A percentile compares a stretch with the other conserved stretches of the same genome.
phyloP scores from a whole-genome alignment of 805 yeast species.

The Candida tibetensis region DNA sequence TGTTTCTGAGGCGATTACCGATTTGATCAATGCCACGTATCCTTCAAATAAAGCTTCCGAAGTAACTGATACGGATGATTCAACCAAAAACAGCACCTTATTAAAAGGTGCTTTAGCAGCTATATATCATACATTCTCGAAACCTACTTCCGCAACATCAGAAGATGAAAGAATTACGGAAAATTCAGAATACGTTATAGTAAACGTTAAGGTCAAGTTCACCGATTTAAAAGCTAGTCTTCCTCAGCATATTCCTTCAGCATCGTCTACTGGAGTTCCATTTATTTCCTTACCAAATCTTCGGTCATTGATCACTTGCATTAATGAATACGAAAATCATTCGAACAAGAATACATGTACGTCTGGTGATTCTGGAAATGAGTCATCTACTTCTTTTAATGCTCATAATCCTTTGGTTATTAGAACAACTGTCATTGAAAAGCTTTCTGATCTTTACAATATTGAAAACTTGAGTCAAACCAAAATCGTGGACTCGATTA shows the following conservation, averaged over 20 bases:
- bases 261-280: conserved; percentile 49
- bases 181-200: conserved; percentile 52
- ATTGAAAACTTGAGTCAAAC: conserved; percentile 38
- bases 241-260: conserved; percentile 49
- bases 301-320: conserved; percentile 57
- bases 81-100: conserved; percentile 25
- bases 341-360: conserved; percentile 13
- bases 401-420: conserved; percentile 28
- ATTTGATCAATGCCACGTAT: conserved; percentile 20
- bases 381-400: conserved; percentile 2
- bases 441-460: conserved; percentile 36
- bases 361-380: conserved; percentile 18
- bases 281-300: conserved; percentile 59
- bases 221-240: conserved; percentile 57
- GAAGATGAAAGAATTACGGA: conserved; percentile 4
- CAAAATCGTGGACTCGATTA: conserved; percentile 48
- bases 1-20: conserved; percentile 26
- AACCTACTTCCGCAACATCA: conserved; percentile 12
- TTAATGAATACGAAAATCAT: conserved; percentile 45
- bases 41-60: conserved; percentile 3
- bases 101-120: conserved; percentile 42
- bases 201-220: conserved; percentile 65
- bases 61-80: conserved; percentile 6
- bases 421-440: conserved; percentile 41
- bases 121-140: conserved; percentile 38